Evolutionary conservation across 1,139 yeast genomes (phyloP), one percentile per base, ranked within the genome.

Genomic region (Torulaspora pretoriensis): DNA sequence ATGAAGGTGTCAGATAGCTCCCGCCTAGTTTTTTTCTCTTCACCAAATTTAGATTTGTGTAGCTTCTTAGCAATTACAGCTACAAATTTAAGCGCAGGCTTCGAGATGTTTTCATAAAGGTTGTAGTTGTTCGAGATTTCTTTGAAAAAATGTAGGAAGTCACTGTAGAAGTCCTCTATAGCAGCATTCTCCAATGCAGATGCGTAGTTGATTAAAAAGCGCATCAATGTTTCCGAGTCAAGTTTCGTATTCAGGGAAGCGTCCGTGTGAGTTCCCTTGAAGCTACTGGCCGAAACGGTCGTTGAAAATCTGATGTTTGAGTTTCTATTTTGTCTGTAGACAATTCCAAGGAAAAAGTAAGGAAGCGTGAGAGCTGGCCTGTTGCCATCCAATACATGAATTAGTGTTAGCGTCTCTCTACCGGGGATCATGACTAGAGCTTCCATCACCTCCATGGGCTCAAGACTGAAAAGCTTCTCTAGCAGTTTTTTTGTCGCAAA

Each of bases 361-460:
- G 95, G 94, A 16, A 89, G 69, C 0, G 95, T 85, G 3, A 79
- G 58, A 48, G 82, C 87, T 0, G 95, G 84, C 51, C 87, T 77
- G 2, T 96, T 85, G 0, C 95, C 94, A 65, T 90, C 97, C 39
- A 92, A 69, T 8, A 86, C 81, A 62, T 85, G 89, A 8, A 60
- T 49, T 7, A 64, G 40, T 2, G 59, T 53, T 17, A 60, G 37
- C 4, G 53, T 49, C 35, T 45, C 43, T 16, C 51, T 54, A 32
- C 49, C 50, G 10, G 46, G 59, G 10, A 54, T 59, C 29, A 66
- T 68, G 17, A 86, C 73, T 49, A 88, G 65, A 4, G 80, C 72
- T 57, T 84, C 94, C 46, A 89, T 66, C 0, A 84, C 80, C 56
- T 88, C 95, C 42, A 78, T 69, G 13, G 94, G 81, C 59, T 87